phyloP scores from a whole-genome alignment of 108 stramenopile genomes.

The Cyclotella choctawhatcheeana region DNA sequence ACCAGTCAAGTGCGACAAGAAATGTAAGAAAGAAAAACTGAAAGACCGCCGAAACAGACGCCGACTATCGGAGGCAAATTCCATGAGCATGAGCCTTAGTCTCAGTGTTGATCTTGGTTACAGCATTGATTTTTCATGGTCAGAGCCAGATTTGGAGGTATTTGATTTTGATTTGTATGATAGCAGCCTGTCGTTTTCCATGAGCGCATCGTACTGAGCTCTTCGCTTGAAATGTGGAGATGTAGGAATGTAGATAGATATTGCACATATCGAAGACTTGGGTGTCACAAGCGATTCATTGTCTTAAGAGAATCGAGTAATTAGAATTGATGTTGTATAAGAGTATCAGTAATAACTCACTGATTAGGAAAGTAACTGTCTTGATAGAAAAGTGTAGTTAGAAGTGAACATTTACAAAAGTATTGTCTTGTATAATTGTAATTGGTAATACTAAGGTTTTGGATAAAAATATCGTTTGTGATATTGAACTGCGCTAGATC shows the following conservation, averaged over 20 bases:
- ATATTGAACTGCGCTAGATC: no score
- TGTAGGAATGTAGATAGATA: not conserved
- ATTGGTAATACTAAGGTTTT: no score
- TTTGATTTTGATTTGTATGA: not conserved
- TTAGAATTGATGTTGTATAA: not conserved
- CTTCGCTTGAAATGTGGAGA: conserved; percentile 2
- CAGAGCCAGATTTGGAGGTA: conserved; percentile 1
- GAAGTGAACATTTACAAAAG: not conserved
- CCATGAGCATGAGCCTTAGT: conserved; percentile 4
- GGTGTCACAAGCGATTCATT: no score
- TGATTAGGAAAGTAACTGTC: no score
- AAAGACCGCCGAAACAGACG: not conserved
- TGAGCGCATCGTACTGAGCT: not conserved
- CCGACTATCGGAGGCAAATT: not conserved
- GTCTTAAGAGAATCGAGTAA: not conserved
- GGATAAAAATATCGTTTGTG: no score
- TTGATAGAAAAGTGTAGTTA: no score
- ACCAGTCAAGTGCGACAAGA: conserved; percentile 14
- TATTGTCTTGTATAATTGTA: not conserved
- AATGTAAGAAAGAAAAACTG: conserved; percentile 8
- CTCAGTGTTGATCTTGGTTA: conserved; percentile 1
- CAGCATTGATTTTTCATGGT: conserved; percentile 1
- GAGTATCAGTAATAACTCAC: not conserved
- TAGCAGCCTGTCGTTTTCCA: conserved; percentile 1
- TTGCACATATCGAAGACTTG: conserved; percentile 11